A percentile compares a stretch with the other conserved stretches of the same genome.
These are phyloP conservation scores for Hyphodiscus hymeniophilus DNA, from an alignment of 495 filamentous ascomycete species.

Conservation along the genomic window DNA sequence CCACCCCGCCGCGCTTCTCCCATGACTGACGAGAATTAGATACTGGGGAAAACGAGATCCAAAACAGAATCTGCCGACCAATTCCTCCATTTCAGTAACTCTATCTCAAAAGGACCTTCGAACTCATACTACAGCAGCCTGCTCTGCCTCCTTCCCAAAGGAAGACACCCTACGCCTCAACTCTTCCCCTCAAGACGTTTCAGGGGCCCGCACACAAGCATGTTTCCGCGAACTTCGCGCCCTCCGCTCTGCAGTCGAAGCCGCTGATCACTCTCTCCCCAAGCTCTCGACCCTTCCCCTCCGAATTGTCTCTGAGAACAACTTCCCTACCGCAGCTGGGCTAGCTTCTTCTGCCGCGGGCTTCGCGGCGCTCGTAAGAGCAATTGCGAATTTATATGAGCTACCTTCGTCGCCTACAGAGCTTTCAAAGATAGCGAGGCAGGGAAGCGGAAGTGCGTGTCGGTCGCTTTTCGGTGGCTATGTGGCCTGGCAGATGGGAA, in stretches of 20 bases:
- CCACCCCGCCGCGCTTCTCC: slow-evolving; percentile 11
- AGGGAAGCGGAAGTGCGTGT: slow-evolving; percentile 91
- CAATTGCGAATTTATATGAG: slow-evolving; percentile 85
- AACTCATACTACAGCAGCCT: slow-evolving; percentile 92
- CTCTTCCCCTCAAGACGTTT: slow-evolving; percentile 70
- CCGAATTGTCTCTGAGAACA: slow-evolving; percentile 85
- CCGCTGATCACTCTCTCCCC: slow-evolving; percentile 59
- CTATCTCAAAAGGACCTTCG: slow-evolving; percentile 89
- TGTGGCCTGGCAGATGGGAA: slow-evolving; percentile 83
- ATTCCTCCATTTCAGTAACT: slow-evolving; percentile 92
- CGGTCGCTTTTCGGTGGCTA: slow-evolving; percentile 89
- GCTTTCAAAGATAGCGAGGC: slow-evolving; percentile 82
- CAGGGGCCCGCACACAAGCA: slow-evolving; percentile 78
- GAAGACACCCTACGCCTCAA: slow-evolving; percentile 79
- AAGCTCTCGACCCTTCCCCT: slow-evolving; percentile 67
- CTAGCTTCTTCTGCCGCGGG: slow-evolving; percentile 88
- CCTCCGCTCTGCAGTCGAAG: slow-evolving; percentile 68
- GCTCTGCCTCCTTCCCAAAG: slow-evolving; percentile 59
- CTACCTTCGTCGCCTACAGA: slow-evolving; percentile 70
- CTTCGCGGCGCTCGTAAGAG: slow-evolving; percentile 88
- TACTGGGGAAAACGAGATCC: slow-evolving; percentile 98
- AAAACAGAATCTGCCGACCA: slow-evolving; percentile 90
- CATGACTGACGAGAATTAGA: slow-evolving; percentile 51
- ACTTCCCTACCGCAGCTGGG: slow-evolving; percentile 98
- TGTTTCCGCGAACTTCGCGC: slow-evolving; percentile 80